Percentiles rank a stretch among this genome's conserved stretches.
phyloP scores from a whole-genome alignment of 139 green algal genomes.

The Coelastrella sp. region DNA sequence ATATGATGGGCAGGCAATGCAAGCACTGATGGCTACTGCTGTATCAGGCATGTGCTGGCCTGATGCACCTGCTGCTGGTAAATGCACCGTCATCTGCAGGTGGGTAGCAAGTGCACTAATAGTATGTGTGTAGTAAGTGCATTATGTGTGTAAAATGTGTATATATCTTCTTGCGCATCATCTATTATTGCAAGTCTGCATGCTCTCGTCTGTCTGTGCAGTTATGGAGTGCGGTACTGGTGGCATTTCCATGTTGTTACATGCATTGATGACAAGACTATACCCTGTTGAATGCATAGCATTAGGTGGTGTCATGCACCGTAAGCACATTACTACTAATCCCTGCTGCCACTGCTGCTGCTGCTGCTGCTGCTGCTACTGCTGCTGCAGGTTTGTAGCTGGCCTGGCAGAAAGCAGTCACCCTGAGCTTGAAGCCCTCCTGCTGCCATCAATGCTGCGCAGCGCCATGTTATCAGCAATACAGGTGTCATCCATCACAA shows the following conservation, averaged over 20 bases:
- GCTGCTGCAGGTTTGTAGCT: constrained; percentile 39
- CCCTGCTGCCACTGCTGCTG: background rate
- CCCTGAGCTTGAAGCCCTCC: constrained; percentile 56
- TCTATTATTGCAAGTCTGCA: too few species aligned
- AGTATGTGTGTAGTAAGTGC: too few species aligned
- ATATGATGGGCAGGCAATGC: constrained; percentile 53
- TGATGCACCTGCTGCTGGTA: constrained; percentile 68
- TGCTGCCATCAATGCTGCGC: constrained; percentile 52
- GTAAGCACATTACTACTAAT: background rate
- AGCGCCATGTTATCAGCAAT: constrained; percentile 38
- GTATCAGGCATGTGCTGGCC: constrained; percentile 78
- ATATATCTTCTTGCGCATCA: too few species aligned
- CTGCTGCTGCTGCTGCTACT: constrained; percentile 16
- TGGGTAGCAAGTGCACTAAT: too few species aligned
- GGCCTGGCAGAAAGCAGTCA: constrained; percentile 47
- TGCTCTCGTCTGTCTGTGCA: too few species aligned
- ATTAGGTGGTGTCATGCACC: too few species aligned
- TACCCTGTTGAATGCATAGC: too few species aligned
- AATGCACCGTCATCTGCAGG: constrained; percentile 67
- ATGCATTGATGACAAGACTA: too few species aligned
- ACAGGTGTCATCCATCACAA: constrained; percentile 49
- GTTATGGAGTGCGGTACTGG: too few species aligned
- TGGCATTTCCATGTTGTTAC: too few species aligned
- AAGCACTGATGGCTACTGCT: constrained; percentile 60
- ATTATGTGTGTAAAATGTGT: too few species aligned